phyloP scores from a whole-genome alignment of 2,329 filamentous ascomycete genomes.

The Penicillium decumbens region DNA sequence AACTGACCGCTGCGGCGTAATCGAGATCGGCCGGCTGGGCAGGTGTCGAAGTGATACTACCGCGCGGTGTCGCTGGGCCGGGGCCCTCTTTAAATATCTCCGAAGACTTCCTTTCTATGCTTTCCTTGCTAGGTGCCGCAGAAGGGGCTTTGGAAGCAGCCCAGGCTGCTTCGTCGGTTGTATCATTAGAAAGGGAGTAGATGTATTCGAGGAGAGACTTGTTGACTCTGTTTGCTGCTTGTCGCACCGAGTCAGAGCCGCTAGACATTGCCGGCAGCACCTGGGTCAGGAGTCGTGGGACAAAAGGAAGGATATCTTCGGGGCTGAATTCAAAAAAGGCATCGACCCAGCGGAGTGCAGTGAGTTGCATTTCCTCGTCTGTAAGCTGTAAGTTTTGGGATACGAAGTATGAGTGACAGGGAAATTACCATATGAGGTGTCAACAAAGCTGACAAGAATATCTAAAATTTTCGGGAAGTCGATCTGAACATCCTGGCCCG shows the following conservation, averaged over 20 bases:
- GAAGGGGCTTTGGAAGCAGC: slow-evolving; percentile 40
- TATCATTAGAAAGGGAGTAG: slow-evolving; percentile 76
- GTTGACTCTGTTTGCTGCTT: slow-evolving; percentile 85
- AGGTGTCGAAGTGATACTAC: slow-evolving; percentile 45
- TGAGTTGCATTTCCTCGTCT: slow-evolving; percentile 89
- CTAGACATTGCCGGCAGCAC: slow-evolving; percentile 92
- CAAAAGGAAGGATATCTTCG: slow-evolving; percentile 91
- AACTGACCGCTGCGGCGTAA: slow-evolving; percentile 90
- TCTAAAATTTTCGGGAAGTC: slow-evolving; percentile 88
- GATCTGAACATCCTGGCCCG: slow-evolving; percentile 92
- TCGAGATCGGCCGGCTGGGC: slow-evolving; percentile 66
- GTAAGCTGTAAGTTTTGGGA: slow-evolving; percentile 18
- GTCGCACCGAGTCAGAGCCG: slow-evolving; percentile 79
- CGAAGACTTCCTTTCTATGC: slow-evolving; percentile 34
- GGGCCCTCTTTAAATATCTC: slow-evolving; percentile 27
- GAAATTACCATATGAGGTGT: slow-evolving; percentile 65
- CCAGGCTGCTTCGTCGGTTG: slow-evolving; percentile 39
- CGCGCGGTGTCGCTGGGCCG: slow-evolving; percentile 43
- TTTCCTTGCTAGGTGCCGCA: slow-evolving; percentile 36
- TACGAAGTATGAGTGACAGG: slow-evolving; percentile 24
- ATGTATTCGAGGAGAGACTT: slow-evolving; percentile 90
- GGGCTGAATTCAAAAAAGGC: slow-evolving; percentile 96
- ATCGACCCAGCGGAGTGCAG: slow-evolving; percentile 90
- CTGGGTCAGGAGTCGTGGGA: slow-evolving; percentile 84
- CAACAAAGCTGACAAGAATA: slow-evolving; percentile 83